Evolutionary conservation across 108 stramenopile species (phyloP).

Genomic region (Nannochloropsis gaditana): DNA sequence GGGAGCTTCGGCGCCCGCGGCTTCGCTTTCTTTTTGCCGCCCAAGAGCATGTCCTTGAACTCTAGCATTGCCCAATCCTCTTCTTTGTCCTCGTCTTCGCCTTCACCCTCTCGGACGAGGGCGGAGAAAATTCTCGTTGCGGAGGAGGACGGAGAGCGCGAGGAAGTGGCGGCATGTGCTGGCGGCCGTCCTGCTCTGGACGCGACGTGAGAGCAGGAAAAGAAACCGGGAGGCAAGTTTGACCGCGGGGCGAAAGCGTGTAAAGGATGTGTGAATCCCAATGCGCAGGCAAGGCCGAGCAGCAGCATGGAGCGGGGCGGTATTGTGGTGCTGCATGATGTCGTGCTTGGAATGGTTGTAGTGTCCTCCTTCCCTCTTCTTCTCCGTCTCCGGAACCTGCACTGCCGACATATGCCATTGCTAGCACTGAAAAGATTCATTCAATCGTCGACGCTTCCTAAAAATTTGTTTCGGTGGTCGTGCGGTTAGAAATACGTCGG

Average conservation of each 20-base stretch:
- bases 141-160: no score
- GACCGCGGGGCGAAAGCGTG: neutral
- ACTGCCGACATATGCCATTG: no score
- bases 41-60: neutral
- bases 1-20: neutral
- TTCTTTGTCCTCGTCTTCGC: neutral
- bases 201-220: no score
- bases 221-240: neutral
- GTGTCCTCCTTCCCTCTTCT: neutral
- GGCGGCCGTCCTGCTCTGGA: no score
- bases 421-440: no score
- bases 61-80: conserved; percentile 4
- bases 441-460: no score
- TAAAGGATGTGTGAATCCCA: neutral
- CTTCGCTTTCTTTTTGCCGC: neutral
- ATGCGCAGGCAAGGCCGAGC: neutral
- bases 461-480: no score
- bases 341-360: neutral
- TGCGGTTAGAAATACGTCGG: no score
- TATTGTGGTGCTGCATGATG: neutral
- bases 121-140: no score
- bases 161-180: no score
- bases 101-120: neutral
- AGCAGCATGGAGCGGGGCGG: neutral
- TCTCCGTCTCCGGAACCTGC: neutral